A percentile compares a stretch with the other conserved stretches of the same genome.
These are phyloP conservation scores for Turritis glabra DNA, from an alignment of 345 rosid genomes.

Conservation along the genomic window DNA sequence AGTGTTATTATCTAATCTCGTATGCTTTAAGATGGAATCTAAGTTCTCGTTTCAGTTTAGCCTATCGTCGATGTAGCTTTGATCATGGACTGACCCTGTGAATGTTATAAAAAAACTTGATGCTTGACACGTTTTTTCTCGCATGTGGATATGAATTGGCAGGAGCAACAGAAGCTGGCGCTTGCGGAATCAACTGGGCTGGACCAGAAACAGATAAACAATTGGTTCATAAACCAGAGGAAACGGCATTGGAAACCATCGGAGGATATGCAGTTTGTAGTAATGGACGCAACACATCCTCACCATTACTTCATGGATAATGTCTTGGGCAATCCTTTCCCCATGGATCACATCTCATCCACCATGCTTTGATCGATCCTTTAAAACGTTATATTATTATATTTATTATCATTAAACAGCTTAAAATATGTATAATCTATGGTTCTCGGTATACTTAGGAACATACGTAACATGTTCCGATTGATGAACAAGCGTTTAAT, in stretches of 20 bases:
- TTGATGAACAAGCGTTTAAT: slow-evolving; percentile 25
- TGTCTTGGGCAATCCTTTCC: slow-evolving; percentile 69
- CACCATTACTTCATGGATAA: slow-evolving; percentile 75
- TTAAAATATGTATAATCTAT: slow-evolving; percentile 40
- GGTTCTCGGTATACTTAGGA: slow-evolving; percentile 38
- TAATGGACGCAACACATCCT: slow-evolving; percentile 83
- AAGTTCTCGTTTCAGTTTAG: background rate
- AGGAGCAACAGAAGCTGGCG: slow-evolving; percentile 93
- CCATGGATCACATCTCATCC: slow-evolving; percentile 69
- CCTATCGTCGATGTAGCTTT: background rate
- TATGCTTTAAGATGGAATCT: background rate
- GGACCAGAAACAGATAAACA: slow-evolving; percentile 97
- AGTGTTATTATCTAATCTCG: background rate
- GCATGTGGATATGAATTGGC: slow-evolving; percentile 26
- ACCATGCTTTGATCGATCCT: slow-evolving; percentile 47
- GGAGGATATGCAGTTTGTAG: slow-evolving; percentile 92
- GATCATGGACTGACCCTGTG: background rate
- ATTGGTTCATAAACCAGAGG: slow-evolving; percentile 99
- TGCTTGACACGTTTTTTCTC: background rate
- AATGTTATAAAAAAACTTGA: background rate
- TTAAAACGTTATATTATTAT: slow-evolving; percentile 14
- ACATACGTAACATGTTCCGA: slow-evolving; percentile 32
- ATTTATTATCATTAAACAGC: slow-evolving; percentile 25
- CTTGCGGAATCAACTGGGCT: slow-evolving; percentile 87
- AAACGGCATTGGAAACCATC: slow-evolving; percentile 99